Evolutionary conservation across 495 filamentous ascomycete species (phyloP).

Genomic region (Neurospora terricola): DNA sequence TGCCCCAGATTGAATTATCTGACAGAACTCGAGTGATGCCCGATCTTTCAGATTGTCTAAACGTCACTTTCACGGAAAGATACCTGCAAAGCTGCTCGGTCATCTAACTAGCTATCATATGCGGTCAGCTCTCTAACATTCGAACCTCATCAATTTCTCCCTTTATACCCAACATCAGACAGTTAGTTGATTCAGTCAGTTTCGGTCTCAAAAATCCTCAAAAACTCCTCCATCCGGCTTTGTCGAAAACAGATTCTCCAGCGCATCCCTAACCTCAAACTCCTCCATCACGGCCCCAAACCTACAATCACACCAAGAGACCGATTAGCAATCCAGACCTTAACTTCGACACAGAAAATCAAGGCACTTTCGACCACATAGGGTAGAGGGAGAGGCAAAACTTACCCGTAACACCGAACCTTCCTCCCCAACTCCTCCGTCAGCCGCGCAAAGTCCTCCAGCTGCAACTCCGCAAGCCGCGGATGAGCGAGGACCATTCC

Average conservation of each 20-base stretch:
- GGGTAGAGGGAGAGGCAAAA: constrained; percentile 15
- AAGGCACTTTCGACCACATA: background rate
- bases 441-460: constrained; percentile 62
- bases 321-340: constrained; percentile 6
- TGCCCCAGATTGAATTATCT: background rate
- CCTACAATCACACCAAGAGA: constrained; percentile 26
- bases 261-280: constrained; percentile 80
- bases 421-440: constrained; percentile 65
- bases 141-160: background rate
- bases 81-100: background rate
- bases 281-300: constrained; percentile 84
- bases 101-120: background rate
- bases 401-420: constrained; percentile 88
- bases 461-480: constrained; percentile 50
- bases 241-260: constrained; percentile 60
- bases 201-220: background rate
- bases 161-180: background rate
- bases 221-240: constrained; percentile 37
- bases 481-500: constrained; percentile 67
- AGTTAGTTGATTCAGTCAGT: background rate
- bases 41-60: background rate
- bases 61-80: background rate
- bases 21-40: background rate
- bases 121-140: background rate
- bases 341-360: background rate